phyloP scores from a whole-genome alignment of 805 yeast genomes.

The Starmerella floris region DNA sequence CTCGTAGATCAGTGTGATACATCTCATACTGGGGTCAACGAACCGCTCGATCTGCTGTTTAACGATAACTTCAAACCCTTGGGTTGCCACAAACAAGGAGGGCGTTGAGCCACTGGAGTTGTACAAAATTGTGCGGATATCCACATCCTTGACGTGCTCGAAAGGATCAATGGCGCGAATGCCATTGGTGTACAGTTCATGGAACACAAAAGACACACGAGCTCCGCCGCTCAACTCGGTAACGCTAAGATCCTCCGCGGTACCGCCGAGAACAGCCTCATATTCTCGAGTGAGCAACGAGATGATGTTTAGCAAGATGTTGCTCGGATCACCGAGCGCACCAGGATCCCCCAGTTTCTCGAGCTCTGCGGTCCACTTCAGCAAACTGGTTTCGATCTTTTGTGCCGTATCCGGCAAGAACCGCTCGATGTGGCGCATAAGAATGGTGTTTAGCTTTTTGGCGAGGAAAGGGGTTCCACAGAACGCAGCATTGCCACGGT shows the following conservation, averaged over 20 bases:
- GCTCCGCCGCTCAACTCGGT: constrained; percentile 96
- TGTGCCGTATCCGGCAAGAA: constrained; percentile 86
- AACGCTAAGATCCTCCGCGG: constrained; percentile 74
- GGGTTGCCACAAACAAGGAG: constrained; percentile 90
- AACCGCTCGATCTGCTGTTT: constrained; percentile 87
- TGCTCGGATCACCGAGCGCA: constrained; percentile 54
- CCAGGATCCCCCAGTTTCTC: constrained; percentile 73
- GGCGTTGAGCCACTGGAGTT: constrained; percentile 96
- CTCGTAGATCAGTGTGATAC: constrained; percentile 83
- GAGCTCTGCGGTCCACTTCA: constrained; percentile 73
- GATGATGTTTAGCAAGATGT: constrained; percentile 77
- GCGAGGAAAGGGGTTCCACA: constrained; percentile 99
- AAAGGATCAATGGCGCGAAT: constrained; percentile 85
- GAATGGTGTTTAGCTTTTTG: constrained; percentile 73
- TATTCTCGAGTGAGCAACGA: constrained; percentile 88
- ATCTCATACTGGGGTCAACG: constrained; percentile 83
- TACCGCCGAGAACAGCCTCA: constrained; percentile 82
- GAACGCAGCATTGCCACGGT: constrained; percentile 82
- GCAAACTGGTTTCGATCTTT: constrained; percentile 71
- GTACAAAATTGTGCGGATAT: constrained; percentile 91
- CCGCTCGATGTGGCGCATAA: constrained; percentile 77
- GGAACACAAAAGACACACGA: constrained; percentile 90
- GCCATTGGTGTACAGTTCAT: constrained; percentile 89
- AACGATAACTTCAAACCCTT: constrained; percentile 90
- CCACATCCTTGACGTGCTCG: constrained; percentile 89